Conservation (phyloP, 768 basidiomycete species). For the Mycena floridula region DNA sequence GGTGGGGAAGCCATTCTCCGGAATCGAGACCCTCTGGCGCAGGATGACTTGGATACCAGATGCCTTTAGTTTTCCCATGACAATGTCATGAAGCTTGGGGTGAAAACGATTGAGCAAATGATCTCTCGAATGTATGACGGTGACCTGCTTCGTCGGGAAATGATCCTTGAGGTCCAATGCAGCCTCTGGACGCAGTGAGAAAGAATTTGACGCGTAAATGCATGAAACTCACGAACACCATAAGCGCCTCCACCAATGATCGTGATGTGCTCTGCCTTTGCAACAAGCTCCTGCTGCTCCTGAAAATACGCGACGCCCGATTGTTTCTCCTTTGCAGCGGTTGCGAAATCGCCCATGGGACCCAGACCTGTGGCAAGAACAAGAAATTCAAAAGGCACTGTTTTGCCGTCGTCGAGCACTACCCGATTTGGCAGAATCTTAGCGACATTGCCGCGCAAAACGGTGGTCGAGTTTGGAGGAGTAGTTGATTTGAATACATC, state of each 20-base stretch:
- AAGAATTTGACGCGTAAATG: not conserved
- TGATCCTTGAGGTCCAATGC: conserved; percentile 38
- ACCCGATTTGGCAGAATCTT: conserved; percentile 14
- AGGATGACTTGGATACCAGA: conserved; percentile 32
- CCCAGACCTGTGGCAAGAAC: conserved; percentile 29
- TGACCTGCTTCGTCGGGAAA: conserved; percentile 33
- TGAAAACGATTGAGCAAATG: conserved; percentile 41
- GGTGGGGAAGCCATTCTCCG: conserved; percentile 21
- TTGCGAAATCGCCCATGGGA: conserved; percentile 10
- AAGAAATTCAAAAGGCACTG: conserved; percentile 25
- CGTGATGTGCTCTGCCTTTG: conserved; percentile 32
- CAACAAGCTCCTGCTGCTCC: conserved; percentile 24
- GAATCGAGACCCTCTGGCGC: conserved; percentile 29
- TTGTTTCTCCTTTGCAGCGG: conserved; percentile 14
- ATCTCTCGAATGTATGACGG: conserved; percentile 40
- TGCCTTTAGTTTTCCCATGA: conserved; percentile 21
- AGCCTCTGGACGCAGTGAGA: conserved; percentile 27
- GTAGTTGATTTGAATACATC: conserved; percentile 12
- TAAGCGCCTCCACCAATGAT: conserved; percentile 57
- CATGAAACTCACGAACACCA: conserved; percentile 41
- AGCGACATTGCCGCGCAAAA: conserved; percentile 14
- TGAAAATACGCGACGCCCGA: conserved; percentile 18
- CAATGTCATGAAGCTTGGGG: conserved; percentile 23
- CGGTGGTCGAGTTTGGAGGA: conserved; percentile 16
- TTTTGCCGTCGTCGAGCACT: conserved; percentile 13